Base-by-base conservation (phyloP, 768 basidiomycete species). In the Piloderma croceum region DNA sequence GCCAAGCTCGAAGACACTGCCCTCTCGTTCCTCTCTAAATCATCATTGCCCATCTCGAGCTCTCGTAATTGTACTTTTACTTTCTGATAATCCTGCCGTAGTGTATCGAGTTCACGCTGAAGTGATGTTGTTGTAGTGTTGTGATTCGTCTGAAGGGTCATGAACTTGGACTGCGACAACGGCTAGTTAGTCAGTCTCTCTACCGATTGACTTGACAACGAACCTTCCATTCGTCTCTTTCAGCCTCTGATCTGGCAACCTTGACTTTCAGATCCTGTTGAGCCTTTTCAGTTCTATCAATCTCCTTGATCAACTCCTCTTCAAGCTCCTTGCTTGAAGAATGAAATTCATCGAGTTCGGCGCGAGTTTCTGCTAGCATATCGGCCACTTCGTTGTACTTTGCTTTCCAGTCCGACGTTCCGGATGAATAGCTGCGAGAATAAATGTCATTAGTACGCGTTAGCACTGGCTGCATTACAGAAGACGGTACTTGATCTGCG, bases 31-130 rank as follows among this genome's bases (percentile, higher is more conserved):
- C 92, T 75, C 59, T 98, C 96, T 43, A 99, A 71, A 64, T 98
- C 93, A 54, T 99, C 96, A 54, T 96, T 97, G 34, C 94, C 94
- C 79, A 98, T 86, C 64, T 98, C 94, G 22, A 96, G 70, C 60
- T 97, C 90, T 17, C 88, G 77, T 13, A 91, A 65, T 55, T 85
- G 81, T 17, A 84, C 67, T 62, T 86, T 86, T 45, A 76, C 61
- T 36, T 70, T 69, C 55, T 84, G 83, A 47, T 82, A 73, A 44
- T 83, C 80, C 54, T 85, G 79, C 42, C 90, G 76, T 25, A 88
- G 70, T 41, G 76, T 78, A 53, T 94, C 91, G 33, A 93, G 71
- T 62, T 97, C 89, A 42, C 88, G 83, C 61, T 98, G 94, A 47
- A 99, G 76, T 39, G 90, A 90, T 2, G 85, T 80, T 4, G 85